Evolutionary conservation across 176 grass and related monocot genomes (phyloP).

Genomic region (Tillandsia fasciculata): DNA sequence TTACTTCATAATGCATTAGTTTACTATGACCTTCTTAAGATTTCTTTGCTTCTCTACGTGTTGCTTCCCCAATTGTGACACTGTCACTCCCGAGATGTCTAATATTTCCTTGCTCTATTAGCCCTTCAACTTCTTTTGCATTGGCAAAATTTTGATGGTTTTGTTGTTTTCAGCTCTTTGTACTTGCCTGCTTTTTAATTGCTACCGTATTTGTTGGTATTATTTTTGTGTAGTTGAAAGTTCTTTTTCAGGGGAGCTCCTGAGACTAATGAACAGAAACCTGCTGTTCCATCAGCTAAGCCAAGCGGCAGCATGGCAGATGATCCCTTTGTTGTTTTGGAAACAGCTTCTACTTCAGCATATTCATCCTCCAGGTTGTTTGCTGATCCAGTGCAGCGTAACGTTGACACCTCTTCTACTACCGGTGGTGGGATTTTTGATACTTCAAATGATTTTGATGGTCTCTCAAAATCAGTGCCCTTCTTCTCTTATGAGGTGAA

Average conservation of each 20-base stretch:
- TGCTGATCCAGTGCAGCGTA: conserved; percentile 49
- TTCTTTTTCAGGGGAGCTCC: conserved; percentile 50
- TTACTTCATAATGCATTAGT: neutral
- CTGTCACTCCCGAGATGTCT: neutral
- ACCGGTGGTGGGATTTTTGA: conserved; percentile 33
- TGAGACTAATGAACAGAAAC: conserved; percentile 29
- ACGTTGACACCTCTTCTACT: conserved; percentile 29
- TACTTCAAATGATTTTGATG: conserved; percentile 38
- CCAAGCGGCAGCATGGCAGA: conserved; percentile 25
- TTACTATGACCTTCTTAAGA: neutral
- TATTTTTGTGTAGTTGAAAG: conserved; percentile 9
- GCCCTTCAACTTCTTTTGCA: neutral
- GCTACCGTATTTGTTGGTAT: neutral
- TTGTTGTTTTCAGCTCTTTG: neutral
- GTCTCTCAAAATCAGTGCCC: conserved; percentile 33
- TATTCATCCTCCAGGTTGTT: conserved; percentile 44
- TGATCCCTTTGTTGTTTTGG: conserved; percentile 66
- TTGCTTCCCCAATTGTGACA: neutral
- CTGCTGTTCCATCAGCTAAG: conserved; percentile 33
- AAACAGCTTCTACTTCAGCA: conserved; percentile 45
- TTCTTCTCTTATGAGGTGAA: conserved; percentile 43
- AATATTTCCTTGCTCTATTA: neutral
- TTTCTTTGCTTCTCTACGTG: neutral
- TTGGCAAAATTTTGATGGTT: neutral
- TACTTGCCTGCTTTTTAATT: neutral